Evolutionary conservation across 2,329 filamentous ascomycete genomes (phyloP), one percentile per base, ranked within the genome.

Genomic region (Penicillium sp.): DNA sequence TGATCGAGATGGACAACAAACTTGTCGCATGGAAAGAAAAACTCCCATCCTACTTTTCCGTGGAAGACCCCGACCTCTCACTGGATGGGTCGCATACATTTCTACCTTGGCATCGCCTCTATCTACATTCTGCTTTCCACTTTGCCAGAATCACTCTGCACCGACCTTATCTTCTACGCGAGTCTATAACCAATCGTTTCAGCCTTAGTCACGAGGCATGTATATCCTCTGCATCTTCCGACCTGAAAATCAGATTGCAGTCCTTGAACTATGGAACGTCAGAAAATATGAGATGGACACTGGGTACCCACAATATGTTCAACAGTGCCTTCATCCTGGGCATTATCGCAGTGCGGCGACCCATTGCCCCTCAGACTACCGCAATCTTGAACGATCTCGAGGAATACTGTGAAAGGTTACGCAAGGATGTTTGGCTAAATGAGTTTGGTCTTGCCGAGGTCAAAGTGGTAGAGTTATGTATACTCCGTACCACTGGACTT

Each of bases 401-500:
- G 6, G 68, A 70, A 0, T 73, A 71, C 53, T 73, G 71, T 49
- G 70, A 71, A 49, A 69, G 66, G 62, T 64, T 70, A 49, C 57
- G 65, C 6, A 61, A 60, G n/a, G 70, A 74, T 33, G 59, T 63
- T 4, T 72, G 70, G 69, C 46, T 68, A 26, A 72, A 71, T 48
- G 68, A 72, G 50, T 71, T 72, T 49, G 67, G 63, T 5, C 58
- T 71, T 1, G 69, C 69, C 1, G 71, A 72, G 54, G 66, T 73
- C 13, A 70, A 70, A 48, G 67, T 73, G 0, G 64, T 72, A 31
- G 70, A 73, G 57, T 57, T 73, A 8, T 73, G 70, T 54, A 69
- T 72, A 42, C 59, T 46, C 10, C 52, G 52, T 26, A 52, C 52
- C 22, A 43, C 39, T 22, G 48, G 48, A 13, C 41, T 53, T 15